Base-by-base conservation (phyloP, 352 stramenopile genomes). In the Globisporangium ultimum region DNA sequence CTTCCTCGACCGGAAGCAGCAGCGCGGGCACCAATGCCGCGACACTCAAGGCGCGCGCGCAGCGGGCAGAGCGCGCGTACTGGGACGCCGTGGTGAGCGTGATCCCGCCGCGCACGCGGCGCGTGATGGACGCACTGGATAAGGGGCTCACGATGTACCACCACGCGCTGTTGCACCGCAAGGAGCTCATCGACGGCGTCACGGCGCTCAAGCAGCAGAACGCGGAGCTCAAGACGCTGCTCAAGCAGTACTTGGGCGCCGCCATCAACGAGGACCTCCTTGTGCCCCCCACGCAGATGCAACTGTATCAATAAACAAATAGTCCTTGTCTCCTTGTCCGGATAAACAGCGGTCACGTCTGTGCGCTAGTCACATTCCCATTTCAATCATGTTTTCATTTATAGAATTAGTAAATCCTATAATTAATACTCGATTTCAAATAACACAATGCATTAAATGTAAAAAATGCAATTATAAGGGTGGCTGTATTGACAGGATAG, bases 191-290 rank as follows among this genome's bases (percentile, higher is more conserved):
- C 45, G 70, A 93, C 47, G 78, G 96, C 28, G 84, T 97, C 13
- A 76, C 67, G 6, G 62, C 52, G 28, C 83, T 98, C 42, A 82
- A 91, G 51, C 55, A 63, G 36, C 87, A 97, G 62, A 98, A 98
- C 59, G 61, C 66, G 13, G 78, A 97, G 71, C 85, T 98, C 56
- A 97, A 97, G 71, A 76, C 69, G 22, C 63, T 97, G 21, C 71
- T 98, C 34, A 93, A 96, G 53, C 84, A 97, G 51, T 97, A 98
- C 58, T 65, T 97, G 12, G 81, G 78, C 20, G 83, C 82, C 4
- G 65, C 80, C 11, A 89, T 94, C 61, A 93, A 94, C 65, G 82
- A 89, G 43, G 80, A 92, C 54, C 74, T 96, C 48, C 73, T 92
- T 21, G 76, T 96, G n/a, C 84, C 87, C 8, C 87, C 87, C 17